A percentile compares a stretch with the other conserved stretches of the same genome.
phyloP scores from a whole-genome alignment of 108 stramenopile species.

The Phaeodactylum tricornutum region DNA sequence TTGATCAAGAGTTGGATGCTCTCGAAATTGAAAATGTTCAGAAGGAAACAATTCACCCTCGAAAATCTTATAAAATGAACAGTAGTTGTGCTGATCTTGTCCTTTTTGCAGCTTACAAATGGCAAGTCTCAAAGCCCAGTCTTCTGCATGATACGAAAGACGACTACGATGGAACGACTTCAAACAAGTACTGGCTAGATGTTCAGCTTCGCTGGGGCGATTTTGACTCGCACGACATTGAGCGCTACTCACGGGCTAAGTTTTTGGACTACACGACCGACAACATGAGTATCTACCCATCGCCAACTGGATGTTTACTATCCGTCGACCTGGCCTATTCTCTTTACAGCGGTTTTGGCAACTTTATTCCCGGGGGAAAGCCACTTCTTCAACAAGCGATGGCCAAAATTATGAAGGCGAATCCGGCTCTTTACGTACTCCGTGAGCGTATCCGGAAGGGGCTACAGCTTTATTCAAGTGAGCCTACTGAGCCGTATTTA shows the following conservation, averaged over 20 bases:
- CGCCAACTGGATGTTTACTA: conserved; percentile 94
- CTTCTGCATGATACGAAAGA: conserved; percentile 97
- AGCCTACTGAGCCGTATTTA: conserved; percentile 98
- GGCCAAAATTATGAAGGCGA: conserved; percentile 99
- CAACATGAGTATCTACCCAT: conserved; percentile 99
- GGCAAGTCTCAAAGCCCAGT: conserved; percentile 95
- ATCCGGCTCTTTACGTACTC: conserved; percentile 98
- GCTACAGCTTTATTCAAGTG: conserved; percentile 96
- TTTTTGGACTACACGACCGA: conserved; percentile 99
- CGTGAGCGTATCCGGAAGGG: conserved; percentile 99
- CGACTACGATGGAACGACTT: conserved; percentile 90
- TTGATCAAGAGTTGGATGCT: conserved; percentile 97
- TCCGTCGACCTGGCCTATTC: conserved; percentile 97
- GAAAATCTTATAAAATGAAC: conserved; percentile 99
- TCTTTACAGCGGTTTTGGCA: conserved; percentile 94
- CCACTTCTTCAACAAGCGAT: conserved; percentile 97
- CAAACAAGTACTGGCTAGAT: conserved; percentile 98
- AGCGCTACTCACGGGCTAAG: conserved; percentile 95
- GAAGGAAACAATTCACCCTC: conserved; percentile 99
- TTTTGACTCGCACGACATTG: conserved; percentile 98
- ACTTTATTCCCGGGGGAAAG: conserved; percentile 97
- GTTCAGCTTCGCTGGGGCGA: conserved; percentile 99
- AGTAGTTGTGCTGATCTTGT: conserved; percentile 98
- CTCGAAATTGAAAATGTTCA: conserved; percentile 98
- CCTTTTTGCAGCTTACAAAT: conserved; percentile 97